Evolutionary conservation across 1,284 basidiomycete genomes (phyloP).

Genomic region (Wolfiporia cocos): DNA sequence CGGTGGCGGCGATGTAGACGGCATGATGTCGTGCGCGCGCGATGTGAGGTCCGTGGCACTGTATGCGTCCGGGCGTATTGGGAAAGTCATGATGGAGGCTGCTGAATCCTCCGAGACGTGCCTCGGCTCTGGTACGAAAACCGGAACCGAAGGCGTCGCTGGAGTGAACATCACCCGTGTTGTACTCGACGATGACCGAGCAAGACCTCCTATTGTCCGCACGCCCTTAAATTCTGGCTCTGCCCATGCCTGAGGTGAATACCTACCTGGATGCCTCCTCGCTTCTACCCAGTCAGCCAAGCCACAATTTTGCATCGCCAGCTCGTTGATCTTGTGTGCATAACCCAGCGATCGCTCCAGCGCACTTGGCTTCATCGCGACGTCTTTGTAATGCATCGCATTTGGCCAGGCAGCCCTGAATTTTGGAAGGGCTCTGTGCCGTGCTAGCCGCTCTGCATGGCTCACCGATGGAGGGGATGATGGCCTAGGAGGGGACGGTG

Average conservation of each 20-base stretch:
- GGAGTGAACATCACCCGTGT: conserved; percentile 11
- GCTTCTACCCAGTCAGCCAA: conserved; percentile 70
- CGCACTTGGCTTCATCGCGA: conserved; percentile 52
- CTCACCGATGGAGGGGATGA: background rate
- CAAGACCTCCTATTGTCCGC: conserved; percentile 5
- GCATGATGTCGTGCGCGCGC: conserved; percentile 38
- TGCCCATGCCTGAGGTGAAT: background rate
- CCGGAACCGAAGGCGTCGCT: conserved; percentile 13
- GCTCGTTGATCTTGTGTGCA: conserved; percentile 79
- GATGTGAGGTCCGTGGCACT: conserved; percentile 66
- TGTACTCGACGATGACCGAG: conserved; percentile 10
- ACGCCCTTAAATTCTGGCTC: background rate
- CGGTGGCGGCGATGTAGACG: conserved; percentile 49
- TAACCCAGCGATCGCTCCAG: conserved; percentile 76
- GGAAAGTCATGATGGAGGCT: conserved; percentile 73
- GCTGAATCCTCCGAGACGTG: conserved; percentile 66
- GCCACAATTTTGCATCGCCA: conserved; percentile 74
- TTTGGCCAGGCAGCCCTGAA: conserved; percentile 53
- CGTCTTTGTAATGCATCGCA: conserved; percentile 72
- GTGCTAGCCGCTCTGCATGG: too few species aligned
- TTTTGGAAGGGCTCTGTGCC: conserved; percentile 30
- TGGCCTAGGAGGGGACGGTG: background rate
- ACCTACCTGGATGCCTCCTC: conserved; percentile 51
- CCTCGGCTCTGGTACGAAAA: conserved; percentile 40
- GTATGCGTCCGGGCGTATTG: conserved; percentile 68